Evolutionary conservation across 75 land plant genomes (phyloP).

Genomic region (Larix kaempferi): DNA sequence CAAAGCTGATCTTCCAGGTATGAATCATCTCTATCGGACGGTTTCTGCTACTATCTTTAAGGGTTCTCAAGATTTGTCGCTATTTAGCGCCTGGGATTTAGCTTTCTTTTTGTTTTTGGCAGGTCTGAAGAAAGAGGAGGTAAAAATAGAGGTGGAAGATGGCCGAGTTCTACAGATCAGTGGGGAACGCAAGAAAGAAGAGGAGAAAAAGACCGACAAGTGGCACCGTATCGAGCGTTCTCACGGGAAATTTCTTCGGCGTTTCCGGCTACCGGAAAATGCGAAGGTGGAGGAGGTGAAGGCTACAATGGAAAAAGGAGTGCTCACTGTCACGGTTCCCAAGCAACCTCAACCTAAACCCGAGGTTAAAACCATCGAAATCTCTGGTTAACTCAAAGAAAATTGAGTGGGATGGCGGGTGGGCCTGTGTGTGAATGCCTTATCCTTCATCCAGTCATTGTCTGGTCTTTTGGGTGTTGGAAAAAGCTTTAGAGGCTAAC

Average conservation of each 20-base stretch:
- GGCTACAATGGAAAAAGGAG: conserved; percentile 23
- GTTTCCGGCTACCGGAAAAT: conserved; percentile 37
- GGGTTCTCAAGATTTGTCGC: too few species aligned
- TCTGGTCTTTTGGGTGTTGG: too few species aligned
- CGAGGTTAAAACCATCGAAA: conserved; percentile 13
- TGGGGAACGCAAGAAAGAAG: conserved; percentile 26
- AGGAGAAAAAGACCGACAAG: conserved; percentile 16
- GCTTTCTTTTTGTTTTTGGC: too few species aligned
- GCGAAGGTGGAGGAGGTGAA: conserved; percentile 26
- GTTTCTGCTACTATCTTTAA: too few species aligned
- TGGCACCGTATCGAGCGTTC: conserved; percentile 34
- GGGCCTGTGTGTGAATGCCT: too few species aligned
- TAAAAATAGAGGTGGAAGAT: conserved; percentile 36
- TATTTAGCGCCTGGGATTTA: too few species aligned
- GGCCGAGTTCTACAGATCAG: conserved; percentile 25
- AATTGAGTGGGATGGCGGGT: too few species aligned
- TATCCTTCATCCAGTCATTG: too few species aligned
- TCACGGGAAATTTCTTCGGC: conserved; percentile 25
- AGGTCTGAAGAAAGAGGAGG: conserved; percentile 15
- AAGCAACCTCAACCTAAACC: conserved; percentile 17
- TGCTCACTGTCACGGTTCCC: conserved; percentile 30
- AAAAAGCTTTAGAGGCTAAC: too few species aligned
- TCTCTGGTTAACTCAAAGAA: conserved; percentile 1
- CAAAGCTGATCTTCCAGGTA: conserved; percentile 23
- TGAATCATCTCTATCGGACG: too few species aligned